Conservation (phyloP, 768 basidiomycete genomes). For the Amyloporia xantha region DNA sequence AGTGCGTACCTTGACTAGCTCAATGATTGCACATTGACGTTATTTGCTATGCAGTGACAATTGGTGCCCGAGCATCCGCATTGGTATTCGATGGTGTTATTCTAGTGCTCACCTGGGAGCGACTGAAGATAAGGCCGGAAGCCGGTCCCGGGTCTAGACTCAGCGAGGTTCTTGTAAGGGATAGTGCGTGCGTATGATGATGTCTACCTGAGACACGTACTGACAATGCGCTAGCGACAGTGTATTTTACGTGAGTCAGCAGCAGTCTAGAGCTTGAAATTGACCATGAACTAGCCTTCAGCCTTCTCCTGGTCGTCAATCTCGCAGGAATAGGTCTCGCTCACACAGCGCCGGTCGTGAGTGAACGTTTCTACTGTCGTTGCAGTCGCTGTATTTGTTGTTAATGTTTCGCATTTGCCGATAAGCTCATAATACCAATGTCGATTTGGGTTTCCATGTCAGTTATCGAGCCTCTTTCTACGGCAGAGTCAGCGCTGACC, state of each 20-base stretch:
- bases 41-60: neutral
- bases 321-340: neutral
- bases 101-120: neutral
- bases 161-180: neutral
- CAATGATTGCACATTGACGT: neutral
- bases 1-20: neutral
- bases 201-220: neutral
- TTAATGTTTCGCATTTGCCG: neutral
- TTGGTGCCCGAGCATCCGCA: neutral
- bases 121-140: neutral
- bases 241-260: neutral
- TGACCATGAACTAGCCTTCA: neutral
- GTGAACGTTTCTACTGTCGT: neutral
- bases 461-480: neutral
- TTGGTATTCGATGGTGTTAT: neutral
- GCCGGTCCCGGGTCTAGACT: neutral
- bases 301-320: neutral
- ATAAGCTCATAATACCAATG: neutral
- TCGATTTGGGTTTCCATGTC: neutral
- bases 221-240: neutral
- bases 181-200: neutral
- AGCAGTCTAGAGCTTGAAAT: neutral
- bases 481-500: neutral
- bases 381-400: neutral
- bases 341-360: neutral